Evolutionary conservation across 768 basidiomycete species (phyloP).

Genomic region (Hygrocybe coccinea): DNA sequence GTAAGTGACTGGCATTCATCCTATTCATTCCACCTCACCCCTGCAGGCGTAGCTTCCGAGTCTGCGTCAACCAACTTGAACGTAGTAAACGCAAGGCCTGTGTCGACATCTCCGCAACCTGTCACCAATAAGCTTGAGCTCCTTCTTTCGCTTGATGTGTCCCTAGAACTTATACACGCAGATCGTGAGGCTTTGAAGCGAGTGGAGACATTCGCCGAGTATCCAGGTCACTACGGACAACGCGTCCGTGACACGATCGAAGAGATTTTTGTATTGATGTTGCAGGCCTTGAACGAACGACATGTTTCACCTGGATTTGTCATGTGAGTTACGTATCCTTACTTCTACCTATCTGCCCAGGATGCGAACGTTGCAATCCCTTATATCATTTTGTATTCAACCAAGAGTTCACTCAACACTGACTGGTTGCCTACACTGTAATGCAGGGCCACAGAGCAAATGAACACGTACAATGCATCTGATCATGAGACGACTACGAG

Average conservation of each 20-base stretch:
- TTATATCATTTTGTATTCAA: background rate
- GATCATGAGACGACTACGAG: constrained; percentile 77
- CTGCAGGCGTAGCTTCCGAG: background rate
- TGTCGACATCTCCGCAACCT: constrained; percentile 12
- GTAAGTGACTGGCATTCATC: background rate
- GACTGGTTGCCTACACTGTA: constrained; percentile 11
- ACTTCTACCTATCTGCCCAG: background rate
- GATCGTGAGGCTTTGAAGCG: constrained; percentile 89
- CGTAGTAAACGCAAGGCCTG: constrained; percentile 9
- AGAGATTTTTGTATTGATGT: constrained; percentile 82
- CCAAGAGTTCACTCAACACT: background rate
- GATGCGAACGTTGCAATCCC: background rate
- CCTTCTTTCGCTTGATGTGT: constrained; percentile 85
- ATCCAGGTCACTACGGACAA: constrained; percentile 82
- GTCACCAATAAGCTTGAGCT: constrained; percentile 59
- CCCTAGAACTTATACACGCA: constrained; percentile 88
- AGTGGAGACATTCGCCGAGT: constrained; percentile 82
- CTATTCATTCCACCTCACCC: background rate
- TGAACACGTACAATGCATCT: constrained; percentile 84
- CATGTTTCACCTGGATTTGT: constrained; percentile 81
- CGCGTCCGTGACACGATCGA: constrained; percentile 91
- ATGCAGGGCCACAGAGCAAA: constrained; percentile 78
- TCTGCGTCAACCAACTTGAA: background rate
- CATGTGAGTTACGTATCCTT: constrained; percentile 42
- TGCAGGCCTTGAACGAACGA: constrained; percentile 69